Percentiles rank a stretch among this genome's conserved stretches.
Evolutionary conservation across 2,329 filamentous ascomycete species (phyloP).

Genomic region (Macrophomina phaseolina): DNA sequence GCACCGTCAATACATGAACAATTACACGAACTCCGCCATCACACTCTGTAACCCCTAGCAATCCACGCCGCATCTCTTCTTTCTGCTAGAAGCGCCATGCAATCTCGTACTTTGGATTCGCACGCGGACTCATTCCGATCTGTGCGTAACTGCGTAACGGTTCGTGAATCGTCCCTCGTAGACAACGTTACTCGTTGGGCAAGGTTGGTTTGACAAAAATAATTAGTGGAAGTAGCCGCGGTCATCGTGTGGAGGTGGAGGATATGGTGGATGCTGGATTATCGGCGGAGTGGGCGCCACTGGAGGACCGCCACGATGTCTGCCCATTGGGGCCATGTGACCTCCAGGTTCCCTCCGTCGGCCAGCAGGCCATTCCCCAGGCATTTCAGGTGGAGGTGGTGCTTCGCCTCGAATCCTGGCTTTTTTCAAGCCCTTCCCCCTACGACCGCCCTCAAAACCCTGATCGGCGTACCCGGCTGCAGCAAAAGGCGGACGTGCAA

Average conservation of each 20-base stretch:
- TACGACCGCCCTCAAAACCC: constrained; percentile 37
- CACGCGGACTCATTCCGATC: not conserved
- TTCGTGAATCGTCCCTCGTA: not conserved
- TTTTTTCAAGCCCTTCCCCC: constrained; percentile 41
- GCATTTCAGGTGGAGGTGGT: constrained; percentile 33
- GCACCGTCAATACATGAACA: not conserved
- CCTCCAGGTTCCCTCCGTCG: constrained; percentile 30
- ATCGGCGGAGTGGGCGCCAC: constrained; percentile 44
- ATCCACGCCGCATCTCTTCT: not conserved
- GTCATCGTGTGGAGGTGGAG: constrained; percentile 17
- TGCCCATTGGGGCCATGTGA: constrained; percentile 31
- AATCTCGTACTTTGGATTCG: not conserved
- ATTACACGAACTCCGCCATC: not conserved
- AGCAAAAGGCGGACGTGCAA: constrained; percentile 48
- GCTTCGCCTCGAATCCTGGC: constrained; percentile 41
- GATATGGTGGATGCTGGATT: not conserved
- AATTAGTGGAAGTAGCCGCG: constrained; percentile 9
- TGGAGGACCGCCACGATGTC: constrained; percentile 38
- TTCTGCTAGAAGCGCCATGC: not conserved
- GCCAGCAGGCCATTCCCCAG: constrained; percentile 24
- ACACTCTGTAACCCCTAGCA: not conserved
- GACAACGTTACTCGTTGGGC: not conserved
- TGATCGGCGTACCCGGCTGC: constrained; percentile 44
- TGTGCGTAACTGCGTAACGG: not conserved
- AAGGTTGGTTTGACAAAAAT: not conserved